Evolutionary conservation across 768 basidiomycete genomes (phyloP).

Genomic region (Termitomyces sp.): DNA sequence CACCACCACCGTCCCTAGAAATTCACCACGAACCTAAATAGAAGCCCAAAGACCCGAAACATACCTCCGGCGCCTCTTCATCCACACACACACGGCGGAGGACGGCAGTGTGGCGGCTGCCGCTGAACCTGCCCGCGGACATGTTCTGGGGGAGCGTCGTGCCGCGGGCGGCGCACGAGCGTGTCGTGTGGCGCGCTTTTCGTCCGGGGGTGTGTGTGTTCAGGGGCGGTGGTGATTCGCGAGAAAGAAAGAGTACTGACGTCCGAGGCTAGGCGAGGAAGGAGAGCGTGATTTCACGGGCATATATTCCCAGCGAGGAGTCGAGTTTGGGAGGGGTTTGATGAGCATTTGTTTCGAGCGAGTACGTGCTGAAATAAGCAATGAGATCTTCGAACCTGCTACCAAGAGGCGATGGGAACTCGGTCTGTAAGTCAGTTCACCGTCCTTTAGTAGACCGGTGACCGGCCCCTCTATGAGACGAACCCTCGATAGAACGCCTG

Average conservation of each 20-base stretch:
- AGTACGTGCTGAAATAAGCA: too few species aligned
- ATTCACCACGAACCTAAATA: too few species aligned
- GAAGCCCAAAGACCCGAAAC: slow-evolving; percentile 14
- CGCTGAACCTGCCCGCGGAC: slow-evolving; percentile 87
- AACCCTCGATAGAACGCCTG: too few species aligned
- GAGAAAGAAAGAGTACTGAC: too few species aligned
- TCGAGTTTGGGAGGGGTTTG: slow-evolving; percentile 77
- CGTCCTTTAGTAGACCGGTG: too few species aligned
- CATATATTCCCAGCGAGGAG: slow-evolving; percentile 87
- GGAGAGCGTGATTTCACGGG: slow-evolving; percentile 82
- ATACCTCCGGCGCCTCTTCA: background rate
- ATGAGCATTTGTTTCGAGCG: slow-evolving; percentile 88
- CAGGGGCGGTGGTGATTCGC: background rate
- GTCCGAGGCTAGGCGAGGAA: slow-evolving; percentile 68
- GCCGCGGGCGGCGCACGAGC: slow-evolving; percentile 77
- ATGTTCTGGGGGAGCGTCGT: slow-evolving; percentile 93
- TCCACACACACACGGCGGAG: slow-evolving; percentile 74
- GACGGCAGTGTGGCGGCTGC: slow-evolving; percentile 80
- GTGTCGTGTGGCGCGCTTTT: slow-evolving; percentile 60
- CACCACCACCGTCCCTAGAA: too few species aligned
- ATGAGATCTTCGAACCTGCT: too few species aligned
- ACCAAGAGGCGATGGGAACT: too few species aligned
- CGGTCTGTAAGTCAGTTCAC: too few species aligned
- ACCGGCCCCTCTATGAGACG: too few species aligned
- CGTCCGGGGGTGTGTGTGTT: slow-evolving; percentile 39